phyloP scores from a whole-genome alignment of 1,284 basidiomycete species.

The Fomitopsis palustris region DNA sequence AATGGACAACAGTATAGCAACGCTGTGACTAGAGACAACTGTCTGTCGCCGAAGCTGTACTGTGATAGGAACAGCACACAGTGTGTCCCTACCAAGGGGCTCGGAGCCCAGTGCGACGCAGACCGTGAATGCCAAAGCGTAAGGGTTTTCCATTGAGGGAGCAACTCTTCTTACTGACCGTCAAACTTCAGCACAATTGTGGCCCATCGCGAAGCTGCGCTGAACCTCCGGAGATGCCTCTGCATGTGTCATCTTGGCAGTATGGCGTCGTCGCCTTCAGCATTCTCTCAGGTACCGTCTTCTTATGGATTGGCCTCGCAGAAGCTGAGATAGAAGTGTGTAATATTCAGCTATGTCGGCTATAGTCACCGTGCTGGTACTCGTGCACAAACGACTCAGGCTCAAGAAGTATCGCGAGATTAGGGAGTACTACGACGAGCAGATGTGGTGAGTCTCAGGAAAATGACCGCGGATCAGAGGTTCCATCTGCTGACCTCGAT shows the following conservation, averaged over 20 bases:
- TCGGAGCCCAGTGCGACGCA: slow-evolving; percentile 45
- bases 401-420: slow-evolving; percentile 41
- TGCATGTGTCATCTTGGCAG: slow-evolving; percentile 41
- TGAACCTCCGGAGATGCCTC: slow-evolving; percentile 32
- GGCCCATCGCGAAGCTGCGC: slow-evolving; percentile 25
- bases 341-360: slow-evolving; percentile 36
- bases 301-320: not conserved
- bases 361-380: slow-evolving; percentile 39
- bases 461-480: not conserved
- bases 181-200: slow-evolving; percentile 23
- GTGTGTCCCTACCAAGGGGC: slow-evolving; percentile 45
- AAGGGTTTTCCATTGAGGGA: not conserved
- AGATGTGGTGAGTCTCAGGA: slow-evolving; percentile 37
- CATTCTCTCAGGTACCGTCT: slow-evolving; percentile 37
- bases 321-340: not conserved
- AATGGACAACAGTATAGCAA: slow-evolving; percentile 44
- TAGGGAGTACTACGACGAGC: slow-evolving; percentile 53
- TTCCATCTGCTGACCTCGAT: not conserved
- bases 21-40: slow-evolving; percentile 61
- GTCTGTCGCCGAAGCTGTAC: slow-evolving; percentile 49
- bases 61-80: slow-evolving; percentile 45
- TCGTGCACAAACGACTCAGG: slow-evolving; percentile 49
- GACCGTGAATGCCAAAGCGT: slow-evolving; percentile 58
- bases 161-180: slow-evolving; percentile 8
- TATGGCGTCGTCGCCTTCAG: slow-evolving; percentile 36